Conservation (phyloP, 2,329 filamentous ascomycete genomes). For the Sclerotiophoma versabilis region DNA sequence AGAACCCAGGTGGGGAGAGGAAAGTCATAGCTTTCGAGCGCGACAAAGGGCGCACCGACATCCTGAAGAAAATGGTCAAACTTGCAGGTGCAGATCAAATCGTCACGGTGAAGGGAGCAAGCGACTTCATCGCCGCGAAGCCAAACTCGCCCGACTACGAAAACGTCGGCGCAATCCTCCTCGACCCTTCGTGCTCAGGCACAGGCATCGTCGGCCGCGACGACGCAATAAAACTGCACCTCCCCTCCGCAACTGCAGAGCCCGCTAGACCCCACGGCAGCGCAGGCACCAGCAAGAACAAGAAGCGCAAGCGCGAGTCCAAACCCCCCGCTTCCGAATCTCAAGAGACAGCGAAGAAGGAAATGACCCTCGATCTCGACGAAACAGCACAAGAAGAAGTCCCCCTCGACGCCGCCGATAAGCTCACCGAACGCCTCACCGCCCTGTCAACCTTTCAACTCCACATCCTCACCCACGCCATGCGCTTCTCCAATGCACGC, state of each 20-base stretch:
- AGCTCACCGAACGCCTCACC: constrained; percentile 64
- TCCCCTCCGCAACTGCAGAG: constrained; percentile 51
- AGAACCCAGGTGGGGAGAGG: constrained; percentile 42
- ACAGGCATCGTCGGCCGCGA: constrained; percentile 93
- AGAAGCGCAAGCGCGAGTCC: constrained; percentile 43
- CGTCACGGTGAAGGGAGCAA: constrained; percentile 73
- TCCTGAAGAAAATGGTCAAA: constrained; percentile 82
- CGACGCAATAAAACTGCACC: constrained; percentile 69
- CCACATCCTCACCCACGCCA: constrained; percentile 80
- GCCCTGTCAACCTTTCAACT: constrained; percentile 84
- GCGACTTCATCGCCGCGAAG: constrained; percentile 83
- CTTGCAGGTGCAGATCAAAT: constrained; percentile 73
- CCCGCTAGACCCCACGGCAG: background rate
- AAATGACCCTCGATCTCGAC: constrained; percentile 34
- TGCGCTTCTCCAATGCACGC: constrained; percentile 71
- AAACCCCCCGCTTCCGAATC: constrained; percentile 15
- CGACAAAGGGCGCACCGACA: constrained; percentile 73
- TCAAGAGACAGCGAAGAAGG: background rate
- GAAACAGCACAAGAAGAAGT: constrained; percentile 50
- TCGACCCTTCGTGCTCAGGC: constrained; percentile 95
- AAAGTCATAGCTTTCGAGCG: constrained; percentile 82
- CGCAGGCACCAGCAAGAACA: constrained; percentile 29
- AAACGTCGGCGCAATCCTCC: constrained; percentile 79
- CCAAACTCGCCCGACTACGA: constrained; percentile 67
- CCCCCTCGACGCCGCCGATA: constrained; percentile 36